Conservation (phyloP, 2,329 filamentous ascomycete genomes). For the Diplodia scrobiculata region DNA sequence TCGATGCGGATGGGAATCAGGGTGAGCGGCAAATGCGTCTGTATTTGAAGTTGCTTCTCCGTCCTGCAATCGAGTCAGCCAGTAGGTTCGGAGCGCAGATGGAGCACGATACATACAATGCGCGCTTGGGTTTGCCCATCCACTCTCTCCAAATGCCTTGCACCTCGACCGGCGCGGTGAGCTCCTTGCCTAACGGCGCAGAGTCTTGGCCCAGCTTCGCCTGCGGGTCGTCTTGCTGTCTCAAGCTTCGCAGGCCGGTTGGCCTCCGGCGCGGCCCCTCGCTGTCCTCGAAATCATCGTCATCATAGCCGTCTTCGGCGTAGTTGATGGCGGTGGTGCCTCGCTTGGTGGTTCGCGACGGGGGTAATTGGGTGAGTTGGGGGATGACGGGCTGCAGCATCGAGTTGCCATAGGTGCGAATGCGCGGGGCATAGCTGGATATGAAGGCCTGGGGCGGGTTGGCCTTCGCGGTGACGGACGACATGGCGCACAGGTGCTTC, state of each 20-base stretch:
- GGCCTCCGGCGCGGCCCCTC: slow-evolving; percentile 67
- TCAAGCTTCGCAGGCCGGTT: slow-evolving; percentile 79
- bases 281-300: slow-evolving; percentile 73
- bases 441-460: slow-evolving; percentile 80
- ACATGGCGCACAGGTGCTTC: slow-evolving; percentile 36
- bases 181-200: slow-evolving; percentile 83
- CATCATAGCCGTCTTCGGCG: slow-evolving; percentile 92
- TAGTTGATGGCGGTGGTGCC: slow-evolving; percentile 97
- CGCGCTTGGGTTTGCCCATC: slow-evolving; percentile 72
- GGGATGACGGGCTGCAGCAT: slow-evolving; percentile 83
- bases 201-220: slow-evolving; percentile 65
- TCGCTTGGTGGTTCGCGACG: slow-evolving; percentile 88
- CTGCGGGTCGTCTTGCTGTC: slow-evolving; percentile 64
- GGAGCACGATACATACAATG: slow-evolving; percentile 49
- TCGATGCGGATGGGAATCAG: slow-evolving; percentile 96
- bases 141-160: slow-evolving; percentile 94
- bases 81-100: not conserved
- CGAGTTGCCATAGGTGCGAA: slow-evolving; percentile 89
- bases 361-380: slow-evolving; percentile 65
- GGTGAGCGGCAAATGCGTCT: slow-evolving; percentile 79
- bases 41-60: slow-evolving; percentile 63
- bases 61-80: slow-evolving; percentile 42
- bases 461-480: slow-evolving; percentile 45
- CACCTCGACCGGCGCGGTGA: slow-evolving; percentile 73
- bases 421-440: slow-evolving; percentile 85